Evolutionary conservation across 306 rosid genomes (phyloP), one percentile per base, ranked within the genome.

Genomic region (Corylus americana): DNA sequence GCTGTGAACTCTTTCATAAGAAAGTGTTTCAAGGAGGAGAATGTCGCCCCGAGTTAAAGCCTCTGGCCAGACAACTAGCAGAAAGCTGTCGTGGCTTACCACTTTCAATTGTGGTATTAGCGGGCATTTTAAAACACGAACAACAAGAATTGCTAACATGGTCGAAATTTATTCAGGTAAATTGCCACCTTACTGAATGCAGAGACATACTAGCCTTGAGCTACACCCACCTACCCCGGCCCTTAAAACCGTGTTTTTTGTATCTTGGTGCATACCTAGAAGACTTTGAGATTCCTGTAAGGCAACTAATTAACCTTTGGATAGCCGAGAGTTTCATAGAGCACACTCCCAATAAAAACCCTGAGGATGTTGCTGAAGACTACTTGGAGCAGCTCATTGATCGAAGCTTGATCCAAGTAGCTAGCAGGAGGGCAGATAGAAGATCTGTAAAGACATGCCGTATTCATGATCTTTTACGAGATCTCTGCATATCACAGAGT

Each of bases 181-280:
- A 78, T 1, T 77, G 72, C 82, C 59, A 61, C 53, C 83, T 61
- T 4, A 74, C 29, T 8, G 4, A 57, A 11, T 29, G 68, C 18
- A 13, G 11, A 25, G 59, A 22, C 42, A 71, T 47, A 18, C 17
- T 71, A 16, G 58, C 57, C 37, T 16, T n/a, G 27, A 70, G 81
- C 49, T 78, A 78, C 29, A 4, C 74, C 29, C 7, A 81, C 53
- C 17, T 85, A 7, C 85, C 83, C 0, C 13, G 11, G n/a, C 59
- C 53, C 18, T 48, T 85, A 4, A 85, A 81, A 16, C 82, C 83
- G 8, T 81, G 83, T 5, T 81, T 81, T 47, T 29, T 85, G 0
- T 85, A 81, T 74, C 16, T 85, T 11, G 75, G 85, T 35, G 51
- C 73, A 3, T 84, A 13, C 55, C 85, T 78, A 8, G 61, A 84